These are phyloP conservation scores for Pholiota conissans DNA, from an alignment of 768 basidiomycete species.

Conservation along the genomic window DNA sequence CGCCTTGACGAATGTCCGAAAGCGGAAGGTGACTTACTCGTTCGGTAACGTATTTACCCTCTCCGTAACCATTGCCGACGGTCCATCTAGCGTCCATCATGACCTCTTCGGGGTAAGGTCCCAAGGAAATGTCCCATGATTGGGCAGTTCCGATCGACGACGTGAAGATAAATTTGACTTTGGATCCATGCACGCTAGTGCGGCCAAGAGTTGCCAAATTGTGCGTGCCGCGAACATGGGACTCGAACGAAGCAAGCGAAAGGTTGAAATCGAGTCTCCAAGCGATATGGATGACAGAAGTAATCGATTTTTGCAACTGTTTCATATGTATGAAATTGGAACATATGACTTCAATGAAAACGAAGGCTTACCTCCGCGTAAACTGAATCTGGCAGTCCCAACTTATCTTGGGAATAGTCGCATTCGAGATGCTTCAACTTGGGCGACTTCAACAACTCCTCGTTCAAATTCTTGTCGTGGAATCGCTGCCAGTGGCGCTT, in stretches of 20 bases:
- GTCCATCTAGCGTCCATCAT: constrained; percentile 23
- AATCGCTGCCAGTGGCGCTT: constrained; percentile 19
- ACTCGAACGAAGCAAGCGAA: constrained; percentile 39
- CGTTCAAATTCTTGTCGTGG: constrained; percentile 30
- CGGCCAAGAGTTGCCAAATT: constrained; percentile 36
- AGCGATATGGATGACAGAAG: constrained; percentile 25
- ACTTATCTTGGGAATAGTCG: not conserved
- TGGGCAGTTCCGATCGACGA: constrained; percentile 24
- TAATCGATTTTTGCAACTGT: constrained; percentile 18
- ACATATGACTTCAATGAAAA: not conserved
- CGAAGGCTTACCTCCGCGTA: not conserved
- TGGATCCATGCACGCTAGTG: constrained; percentile 18
- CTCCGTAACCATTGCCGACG: constrained; percentile 35
- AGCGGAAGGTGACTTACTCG: constrained; percentile 19
- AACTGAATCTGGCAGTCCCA: not conserved
- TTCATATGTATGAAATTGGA: not conserved
- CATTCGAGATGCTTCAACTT: not conserved
- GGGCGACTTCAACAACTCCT: constrained; percentile 17
- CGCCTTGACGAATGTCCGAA: not conserved
- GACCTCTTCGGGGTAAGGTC: constrained; percentile 27
- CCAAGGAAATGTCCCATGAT: constrained; percentile 22
- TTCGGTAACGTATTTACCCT: constrained; percentile 38
- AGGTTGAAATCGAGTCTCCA: constrained; percentile 48
- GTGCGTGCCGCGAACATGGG: constrained; percentile 34
- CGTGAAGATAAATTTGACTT: constrained; percentile 37